Percentiles rank a stretch among this genome's conserved stretches.
These are phyloP conservation scores for Aquanectria penicillioides DNA, from an alignment of 2,329 filamentous ascomycete genomes.

Conservation along the genomic window DNA sequence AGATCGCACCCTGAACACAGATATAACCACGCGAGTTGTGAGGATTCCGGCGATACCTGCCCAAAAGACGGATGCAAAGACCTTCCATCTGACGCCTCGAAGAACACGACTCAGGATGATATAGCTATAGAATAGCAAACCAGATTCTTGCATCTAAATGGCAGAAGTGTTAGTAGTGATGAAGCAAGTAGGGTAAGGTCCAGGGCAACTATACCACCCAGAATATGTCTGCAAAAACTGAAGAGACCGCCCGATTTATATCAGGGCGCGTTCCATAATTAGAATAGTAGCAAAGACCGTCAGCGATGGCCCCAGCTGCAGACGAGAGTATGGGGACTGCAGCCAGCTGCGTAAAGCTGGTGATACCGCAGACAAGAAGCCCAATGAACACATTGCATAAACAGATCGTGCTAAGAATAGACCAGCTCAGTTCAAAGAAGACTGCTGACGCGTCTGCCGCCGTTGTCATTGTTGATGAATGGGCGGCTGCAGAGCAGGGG, in stretches of 20 bases:
- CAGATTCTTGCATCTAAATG: conserved; percentile 52
- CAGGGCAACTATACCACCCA: conserved; percentile 48
- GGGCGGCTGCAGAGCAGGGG: too few species aligned
- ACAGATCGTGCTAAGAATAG: conserved; percentile 54
- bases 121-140: conserved; percentile 59
- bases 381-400: conserved; percentile 51
- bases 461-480: neutral
- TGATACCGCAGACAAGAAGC: conserved; percentile 50
- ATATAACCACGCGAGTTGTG: conserved; percentile 55
- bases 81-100: conserved; percentile 48
- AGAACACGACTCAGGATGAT: conserved; percentile 61
- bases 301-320: conserved; percentile 49
- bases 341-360: conserved; percentile 47
- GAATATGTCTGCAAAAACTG: conserved; percentile 48
- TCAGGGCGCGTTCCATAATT: conserved; percentile 45
- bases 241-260: conserved; percentile 43
- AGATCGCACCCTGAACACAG: conserved; percentile 41
- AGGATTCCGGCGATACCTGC: conserved; percentile 62
- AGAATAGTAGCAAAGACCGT: conserved; percentile 53
- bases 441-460: conserved; percentile 31
- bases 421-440: conserved; percentile 55
- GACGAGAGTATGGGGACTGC: conserved; percentile 52
- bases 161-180: too few species aligned
- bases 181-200: neutral
- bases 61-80: conserved; percentile 64